Evolutionary conservation across 441 rosid genomes (phyloP).

Genomic region (Pelargonium fulgidum): DNA sequence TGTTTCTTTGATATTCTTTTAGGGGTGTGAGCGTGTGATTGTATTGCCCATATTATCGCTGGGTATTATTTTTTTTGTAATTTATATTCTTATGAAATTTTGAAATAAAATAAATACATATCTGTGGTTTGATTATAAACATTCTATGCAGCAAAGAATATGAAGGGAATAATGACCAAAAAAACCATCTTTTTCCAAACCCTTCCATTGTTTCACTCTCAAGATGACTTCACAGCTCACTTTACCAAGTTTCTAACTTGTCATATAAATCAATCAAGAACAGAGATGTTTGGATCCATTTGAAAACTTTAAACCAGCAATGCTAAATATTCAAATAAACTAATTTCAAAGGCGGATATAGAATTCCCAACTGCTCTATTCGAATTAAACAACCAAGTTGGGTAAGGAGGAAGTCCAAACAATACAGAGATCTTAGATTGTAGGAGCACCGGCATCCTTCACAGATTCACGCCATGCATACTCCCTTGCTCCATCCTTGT

Average conservation of each 20-base stretch:
- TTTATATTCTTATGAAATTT: not conserved
- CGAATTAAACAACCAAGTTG: slow-evolving; percentile 14
- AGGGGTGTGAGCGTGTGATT: slow-evolving; percentile 8
- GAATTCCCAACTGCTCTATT: not conserved
- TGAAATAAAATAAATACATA: not conserved
- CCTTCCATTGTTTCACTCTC: not conserved
- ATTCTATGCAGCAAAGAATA: too few species aligned
- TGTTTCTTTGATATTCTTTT: slow-evolving; percentile 24
- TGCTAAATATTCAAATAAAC: not conserved
- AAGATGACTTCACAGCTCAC: not conserved
- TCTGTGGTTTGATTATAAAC: not conserved
- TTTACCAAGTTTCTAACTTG: not conserved
- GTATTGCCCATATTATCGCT: not conserved
- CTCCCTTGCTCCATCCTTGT: slow-evolving; percentile 81
- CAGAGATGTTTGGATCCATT: too few species aligned
- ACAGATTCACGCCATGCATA: slow-evolving; percentile 79
- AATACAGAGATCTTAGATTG: not conserved
- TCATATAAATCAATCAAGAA: too few species aligned
- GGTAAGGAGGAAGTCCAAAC: not conserved
- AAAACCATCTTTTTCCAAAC: not conserved
- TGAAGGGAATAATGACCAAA: too few species aligned
- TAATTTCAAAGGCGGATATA: not conserved
- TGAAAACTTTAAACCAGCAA: too few species aligned
- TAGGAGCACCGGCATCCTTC: slow-evolving; percentile 39
- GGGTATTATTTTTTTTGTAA: not conserved